Base-by-base conservation (phyloP, 2,329 filamentous ascomycete genomes). In the Aschersonia sp. region DNA sequence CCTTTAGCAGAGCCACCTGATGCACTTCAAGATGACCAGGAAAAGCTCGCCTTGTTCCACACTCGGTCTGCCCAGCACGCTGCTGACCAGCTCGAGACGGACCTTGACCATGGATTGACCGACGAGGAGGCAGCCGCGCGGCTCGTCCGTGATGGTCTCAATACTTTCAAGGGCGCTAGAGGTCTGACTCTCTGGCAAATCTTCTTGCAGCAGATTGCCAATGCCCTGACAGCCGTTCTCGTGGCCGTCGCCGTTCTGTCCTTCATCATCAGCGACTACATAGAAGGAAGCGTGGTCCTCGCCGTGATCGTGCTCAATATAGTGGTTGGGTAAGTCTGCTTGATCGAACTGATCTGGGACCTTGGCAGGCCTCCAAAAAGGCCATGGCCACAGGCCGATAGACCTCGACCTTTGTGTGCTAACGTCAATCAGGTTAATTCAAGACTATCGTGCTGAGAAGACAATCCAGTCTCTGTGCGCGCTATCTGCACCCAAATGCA, bases 131-230 rank as follows among this genome's bases (percentile, higher is more conserved):
- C 81, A 53, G 71, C 74, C 63, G 70, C 70, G 67, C 82, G 82
- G 62, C 72, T 86, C 58, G 65, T 66, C 62, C 71, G 73, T 60
- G 70, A 84, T 74, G 83, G 83, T 55, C 73, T 76, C 56, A 87
- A 87, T 68, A 74, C 74, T 61, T 76, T 87, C 69, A 77, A 82
- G 65, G 77, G 78, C 66, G 77, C 80, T 70, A 78, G 81, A 66
- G 78, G 80, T 64, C 66, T 83, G 67, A 85, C 82, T 64, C 59
- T 82, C 65, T 84, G 81, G 77, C 77, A 83, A 67, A 84, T 87
- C 68, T 74, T 87, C 67, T 65, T 87, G 66, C 83, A 81, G 60
- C 83, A 87, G 69, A 75, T 86, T 56, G 84, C 82, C 54, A 87
- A 87, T 68, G 84, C 81, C 67, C 69, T 87, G 65, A 87, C 83